These are phyloP conservation scores for Fusarium scirpi DNA, from an alignment of 2,329 filamentous ascomycete genomes.

Conservation along the genomic window DNA sequence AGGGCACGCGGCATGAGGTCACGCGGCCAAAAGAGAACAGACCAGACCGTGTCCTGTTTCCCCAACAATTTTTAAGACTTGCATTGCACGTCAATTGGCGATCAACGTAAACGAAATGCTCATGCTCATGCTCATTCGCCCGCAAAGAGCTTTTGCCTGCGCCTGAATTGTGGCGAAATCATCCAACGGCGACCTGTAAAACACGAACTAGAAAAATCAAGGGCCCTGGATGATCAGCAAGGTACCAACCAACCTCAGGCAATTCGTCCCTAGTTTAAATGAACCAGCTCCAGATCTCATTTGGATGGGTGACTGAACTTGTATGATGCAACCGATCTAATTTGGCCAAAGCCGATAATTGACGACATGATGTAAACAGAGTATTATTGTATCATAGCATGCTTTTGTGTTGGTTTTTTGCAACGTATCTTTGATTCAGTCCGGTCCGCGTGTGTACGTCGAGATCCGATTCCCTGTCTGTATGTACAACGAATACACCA, in stretches of 20 bases:
- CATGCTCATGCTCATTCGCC: constrained; percentile 34
- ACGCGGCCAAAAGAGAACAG: constrained; percentile 35
- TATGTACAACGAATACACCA: constrained; percentile 40
- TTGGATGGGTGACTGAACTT: not conserved
- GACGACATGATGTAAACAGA: constrained; percentile 17
- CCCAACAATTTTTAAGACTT: constrained; percentile 41
- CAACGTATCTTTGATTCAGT: constrained; percentile 20
- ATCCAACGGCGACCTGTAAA: constrained; percentile 9
- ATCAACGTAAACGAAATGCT: constrained; percentile 30
- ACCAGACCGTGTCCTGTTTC: constrained; percentile 33
- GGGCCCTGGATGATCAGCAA: constrained; percentile 20
- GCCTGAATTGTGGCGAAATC: constrained; percentile 28
- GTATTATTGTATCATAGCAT: constrained; percentile 37
- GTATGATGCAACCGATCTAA: not conserved
- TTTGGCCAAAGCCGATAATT: not conserved
- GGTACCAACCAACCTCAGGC: constrained; percentile 5
- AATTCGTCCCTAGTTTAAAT: not conserved
- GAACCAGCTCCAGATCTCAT: not conserved
- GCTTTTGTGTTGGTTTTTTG: constrained; percentile 31
- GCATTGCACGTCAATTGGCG: constrained; percentile 29
- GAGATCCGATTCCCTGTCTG: constrained; percentile 21
- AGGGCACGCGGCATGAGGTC: constrained; percentile 37
- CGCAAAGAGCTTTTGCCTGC: constrained; percentile 6
- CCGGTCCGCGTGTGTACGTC: constrained; percentile 20
- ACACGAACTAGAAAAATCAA: not conserved